Evolutionary conservation across 2,329 filamentous ascomycete species (phyloP).

Genomic region (Colletotrichum chlorophyti): DNA sequence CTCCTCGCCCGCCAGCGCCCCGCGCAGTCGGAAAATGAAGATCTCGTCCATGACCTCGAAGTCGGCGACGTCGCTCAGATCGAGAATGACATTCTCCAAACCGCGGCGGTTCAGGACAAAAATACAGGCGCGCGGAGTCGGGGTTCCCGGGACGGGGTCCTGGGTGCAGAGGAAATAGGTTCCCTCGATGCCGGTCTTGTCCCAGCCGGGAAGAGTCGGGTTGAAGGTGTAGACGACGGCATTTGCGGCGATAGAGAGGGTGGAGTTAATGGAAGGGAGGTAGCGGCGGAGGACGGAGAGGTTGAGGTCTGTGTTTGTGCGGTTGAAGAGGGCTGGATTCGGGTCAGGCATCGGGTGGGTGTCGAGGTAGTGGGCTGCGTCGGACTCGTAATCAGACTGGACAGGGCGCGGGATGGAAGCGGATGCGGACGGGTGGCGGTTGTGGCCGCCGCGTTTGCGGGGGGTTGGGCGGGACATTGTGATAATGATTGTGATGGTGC

Average conservation of each 20-base stretch:
- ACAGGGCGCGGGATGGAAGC: conserved; percentile 38
- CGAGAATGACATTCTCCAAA: conserved; percentile 73
- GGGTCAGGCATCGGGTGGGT: conserved; percentile 44
- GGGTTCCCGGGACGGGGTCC: conserved; percentile 47
- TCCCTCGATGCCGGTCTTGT: conserved; percentile 85
- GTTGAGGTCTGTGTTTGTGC: conserved; percentile 87
- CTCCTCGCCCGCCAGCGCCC: conserved; percentile 34
- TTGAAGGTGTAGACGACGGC: conserved; percentile 86
- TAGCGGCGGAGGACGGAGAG: conserved; percentile 83
- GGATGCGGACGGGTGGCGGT: conserved; percentile 48
- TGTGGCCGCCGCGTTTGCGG: conserved; percentile 43
- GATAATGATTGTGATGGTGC: background rate
- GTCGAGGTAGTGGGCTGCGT: conserved; percentile 59
- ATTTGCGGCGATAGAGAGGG: conserved; percentile 83
- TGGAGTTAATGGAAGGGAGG: conserved; percentile 73
- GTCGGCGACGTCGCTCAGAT: conserved; percentile 65
- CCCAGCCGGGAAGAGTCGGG: conserved; percentile 72
- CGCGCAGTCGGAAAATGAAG: conserved; percentile 55
- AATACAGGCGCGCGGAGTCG: conserved; percentile 58
- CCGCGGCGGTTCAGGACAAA: conserved; percentile 78
- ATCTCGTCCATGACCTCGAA: conserved; percentile 68
- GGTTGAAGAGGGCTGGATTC: conserved; percentile 61
- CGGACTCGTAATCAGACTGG: conserved; percentile 71
- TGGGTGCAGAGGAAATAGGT: conserved; percentile 86
- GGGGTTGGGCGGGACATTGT: conserved; percentile 54